Percentiles rank a stretch among this genome's conserved stretches.
Conservation (phyloP, 345 rosid species). For the Eutrema yunnanense region DNA sequence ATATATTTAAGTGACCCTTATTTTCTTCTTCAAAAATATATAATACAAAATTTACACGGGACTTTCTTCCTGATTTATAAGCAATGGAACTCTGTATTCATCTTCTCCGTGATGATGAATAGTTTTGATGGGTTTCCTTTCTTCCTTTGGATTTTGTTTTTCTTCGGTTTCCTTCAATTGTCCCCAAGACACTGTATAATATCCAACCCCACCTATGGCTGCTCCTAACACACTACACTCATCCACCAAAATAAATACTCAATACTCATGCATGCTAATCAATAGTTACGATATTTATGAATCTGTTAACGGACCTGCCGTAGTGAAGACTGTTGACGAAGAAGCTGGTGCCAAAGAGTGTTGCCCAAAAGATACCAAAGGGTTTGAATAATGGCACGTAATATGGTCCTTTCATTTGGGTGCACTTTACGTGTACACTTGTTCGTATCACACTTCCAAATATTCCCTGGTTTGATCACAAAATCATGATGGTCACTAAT, state of each 20-base stretch:
- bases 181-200: constrained; percentile 54
- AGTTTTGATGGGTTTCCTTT: constrained; percentile 17
- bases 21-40: background rate
- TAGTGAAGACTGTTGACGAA: constrained; percentile 69
- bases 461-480: constrained; percentile 39
- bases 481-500: background rate
- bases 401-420: constrained; percentile 51
- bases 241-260: background rate
- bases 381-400: constrained; percentile 77
- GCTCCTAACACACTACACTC: constrained; percentile 63
- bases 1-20: constrained; percentile 12
- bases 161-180: constrained; percentile 45
- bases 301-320: constrained; percentile 47
- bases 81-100: constrained; percentile 40
- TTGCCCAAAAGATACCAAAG: constrained; percentile 62
- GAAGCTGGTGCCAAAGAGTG: constrained; percentile 56
- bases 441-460: constrained; percentile 56
- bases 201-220: constrained; percentile 53
- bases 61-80: constrained; percentile 40
- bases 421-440: constrained; percentile 47
- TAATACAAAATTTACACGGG: constrained; percentile 21
- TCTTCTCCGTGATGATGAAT: constrained; percentile 18
- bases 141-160: constrained; percentile 8
- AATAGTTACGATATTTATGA: background rate
- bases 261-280: background rate